Evolutionary conservation across 1,284 basidiomycete species (phyloP).

Genomic region (Phlebopus sp.): DNA sequence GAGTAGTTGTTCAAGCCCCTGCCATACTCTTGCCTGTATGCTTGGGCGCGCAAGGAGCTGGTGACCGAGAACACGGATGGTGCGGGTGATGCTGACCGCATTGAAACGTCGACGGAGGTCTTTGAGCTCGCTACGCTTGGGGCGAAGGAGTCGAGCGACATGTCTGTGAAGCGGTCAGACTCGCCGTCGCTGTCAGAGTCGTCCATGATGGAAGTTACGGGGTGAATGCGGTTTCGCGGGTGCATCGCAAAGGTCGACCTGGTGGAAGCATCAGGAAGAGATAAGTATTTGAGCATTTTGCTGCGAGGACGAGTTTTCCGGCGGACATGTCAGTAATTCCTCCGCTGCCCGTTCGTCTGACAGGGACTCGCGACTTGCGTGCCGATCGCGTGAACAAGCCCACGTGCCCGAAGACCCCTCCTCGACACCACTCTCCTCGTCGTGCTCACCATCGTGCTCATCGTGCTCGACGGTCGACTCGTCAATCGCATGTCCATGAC

Average conservation of each 20-base stretch:
- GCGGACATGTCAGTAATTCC: constrained; percentile 32
- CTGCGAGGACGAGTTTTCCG: constrained; percentile 12
- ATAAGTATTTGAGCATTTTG: constrained; percentile 9
- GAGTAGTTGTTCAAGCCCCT: constrained; percentile 72
- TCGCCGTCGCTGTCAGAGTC: constrained; percentile 33
- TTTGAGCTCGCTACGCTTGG: constrained; percentile 40
- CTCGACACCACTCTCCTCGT: constrained; percentile 3
- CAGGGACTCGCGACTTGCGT: constrained; percentile 7
- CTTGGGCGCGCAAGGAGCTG: constrained; percentile 54
- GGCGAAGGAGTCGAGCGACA: constrained; percentile 39
- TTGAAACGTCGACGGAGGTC: constrained; percentile 49
- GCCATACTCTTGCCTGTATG: constrained; percentile 65
- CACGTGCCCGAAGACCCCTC: constrained; percentile 24
- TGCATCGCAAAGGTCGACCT: constrained; percentile 24
- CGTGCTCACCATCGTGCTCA: not conserved
- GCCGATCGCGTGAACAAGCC: constrained; percentile 29
- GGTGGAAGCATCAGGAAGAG: constrained; percentile 4
- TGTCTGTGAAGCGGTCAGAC: constrained; percentile 32
- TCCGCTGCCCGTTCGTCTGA: constrained; percentile 22
- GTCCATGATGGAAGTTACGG: constrained; percentile 14
- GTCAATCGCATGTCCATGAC: too few relatives aligned
- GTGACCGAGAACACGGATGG: constrained; percentile 70
- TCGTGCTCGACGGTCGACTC: not conserved
- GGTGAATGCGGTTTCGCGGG: constrained; percentile 7
- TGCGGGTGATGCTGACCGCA: constrained; percentile 61